These are phyloP conservation scores for Apiospora koreana DNA, from an alignment of 2,329 filamentous ascomycete species.

Conservation along the genomic window DNA sequence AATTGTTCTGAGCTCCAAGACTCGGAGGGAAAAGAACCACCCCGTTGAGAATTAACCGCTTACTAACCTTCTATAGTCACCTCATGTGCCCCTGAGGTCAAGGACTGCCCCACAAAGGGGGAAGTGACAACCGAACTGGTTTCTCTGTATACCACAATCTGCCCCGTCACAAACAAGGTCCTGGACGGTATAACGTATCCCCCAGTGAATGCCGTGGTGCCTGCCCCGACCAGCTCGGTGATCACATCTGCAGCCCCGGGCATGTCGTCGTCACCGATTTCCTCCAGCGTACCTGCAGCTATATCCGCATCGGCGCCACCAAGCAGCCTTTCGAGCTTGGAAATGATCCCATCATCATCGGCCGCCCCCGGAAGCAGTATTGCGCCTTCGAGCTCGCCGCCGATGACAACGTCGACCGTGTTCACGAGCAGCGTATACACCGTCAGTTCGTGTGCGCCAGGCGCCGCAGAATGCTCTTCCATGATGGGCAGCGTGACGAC, in stretches of 20 bases:
- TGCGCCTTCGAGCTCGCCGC: constrained; percentile 16
- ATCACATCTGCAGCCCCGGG: not conserved
- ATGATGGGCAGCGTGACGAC: constrained; percentile 23
- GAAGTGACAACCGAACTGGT: constrained; percentile 32
- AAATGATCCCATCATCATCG: not conserved
- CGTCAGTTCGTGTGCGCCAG: constrained; percentile 24
- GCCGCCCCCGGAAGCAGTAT: constrained; percentile 15
- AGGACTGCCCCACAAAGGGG: constrained; percentile 28
- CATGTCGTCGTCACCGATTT: not conserved
- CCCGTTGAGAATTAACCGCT: constrained; percentile 21
- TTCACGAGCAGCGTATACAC: constrained; percentile 25
- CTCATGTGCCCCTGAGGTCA: constrained; percentile 27
- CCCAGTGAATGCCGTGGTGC: not conserved
- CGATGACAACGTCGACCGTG: constrained; percentile 23
- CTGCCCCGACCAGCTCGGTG: not conserved
- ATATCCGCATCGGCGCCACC: not conserved
- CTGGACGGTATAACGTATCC: constrained; percentile 15
- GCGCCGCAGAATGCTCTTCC: constrained; percentile 20
- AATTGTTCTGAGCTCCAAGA: constrained; percentile 26
- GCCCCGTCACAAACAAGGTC: constrained; percentile 23
- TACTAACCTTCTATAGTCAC: constrained; percentile 17
- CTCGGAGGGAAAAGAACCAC: not conserved
- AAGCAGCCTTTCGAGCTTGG: not conserved
- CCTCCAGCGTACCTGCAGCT: not conserved
- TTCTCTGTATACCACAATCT: constrained; percentile 32